Conservation (phyloP, 1,284 basidiomycete species). For the Fomitopsis betulina region DNA sequence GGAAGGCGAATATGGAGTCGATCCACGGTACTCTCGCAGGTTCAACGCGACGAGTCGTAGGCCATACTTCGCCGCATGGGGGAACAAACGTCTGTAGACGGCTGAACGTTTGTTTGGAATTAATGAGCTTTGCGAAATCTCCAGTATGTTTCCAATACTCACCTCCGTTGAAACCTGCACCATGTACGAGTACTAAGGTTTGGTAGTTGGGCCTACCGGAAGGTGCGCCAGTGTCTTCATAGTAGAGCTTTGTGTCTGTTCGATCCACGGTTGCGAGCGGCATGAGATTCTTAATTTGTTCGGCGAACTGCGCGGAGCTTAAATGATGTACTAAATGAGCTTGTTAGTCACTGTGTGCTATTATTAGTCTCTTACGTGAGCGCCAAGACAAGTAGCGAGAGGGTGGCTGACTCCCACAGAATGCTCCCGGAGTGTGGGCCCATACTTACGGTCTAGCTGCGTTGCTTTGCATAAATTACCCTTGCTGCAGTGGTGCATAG, state of each 20-base stretch:
- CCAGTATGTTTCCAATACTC: not conserved
- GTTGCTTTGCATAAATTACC: no score
- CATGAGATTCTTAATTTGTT: not conserved
- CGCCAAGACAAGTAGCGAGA: not conserved
- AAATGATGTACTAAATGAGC: not conserved
- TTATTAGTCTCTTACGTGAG: not conserved
- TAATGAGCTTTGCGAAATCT: no score
- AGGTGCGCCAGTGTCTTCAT: conserved; percentile 5
- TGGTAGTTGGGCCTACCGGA: not conserved
- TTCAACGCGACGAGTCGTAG: conserved; percentile 1
- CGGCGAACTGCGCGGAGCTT: not conserved
- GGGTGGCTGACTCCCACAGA: not conserved
- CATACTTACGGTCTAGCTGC: no score
- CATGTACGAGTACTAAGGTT: conserved; percentile 4
- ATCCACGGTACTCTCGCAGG: conserved; percentile 24
- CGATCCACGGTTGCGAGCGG: conserved; percentile 11
- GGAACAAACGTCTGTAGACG: not conserved
- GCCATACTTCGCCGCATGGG: not conserved
- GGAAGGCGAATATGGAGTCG: conserved; percentile 15
- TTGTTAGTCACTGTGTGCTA: not conserved
- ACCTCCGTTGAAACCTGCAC: conserved; percentile 1
- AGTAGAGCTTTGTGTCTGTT: not conserved
- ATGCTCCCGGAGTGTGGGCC: no score
- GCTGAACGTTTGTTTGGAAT: not conserved
- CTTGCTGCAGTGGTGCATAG: no score